Conservation (phyloP, 495 filamentous ascomycete genomes). For the Mytilinidion resinicola region DNA sequence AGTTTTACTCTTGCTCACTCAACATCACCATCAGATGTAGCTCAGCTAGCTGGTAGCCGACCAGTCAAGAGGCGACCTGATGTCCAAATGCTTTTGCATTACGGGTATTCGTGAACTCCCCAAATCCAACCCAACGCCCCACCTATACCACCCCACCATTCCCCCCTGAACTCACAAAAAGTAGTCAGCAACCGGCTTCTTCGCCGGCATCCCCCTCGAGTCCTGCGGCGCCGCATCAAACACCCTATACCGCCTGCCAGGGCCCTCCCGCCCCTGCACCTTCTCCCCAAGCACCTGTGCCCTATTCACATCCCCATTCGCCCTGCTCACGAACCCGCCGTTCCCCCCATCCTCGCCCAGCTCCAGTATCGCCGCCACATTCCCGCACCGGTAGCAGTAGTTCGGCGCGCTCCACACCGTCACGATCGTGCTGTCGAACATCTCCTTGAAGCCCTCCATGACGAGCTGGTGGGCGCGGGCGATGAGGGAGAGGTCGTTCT, state of each 20-base stretch:
- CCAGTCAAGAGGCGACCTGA: too few relatives aligned
- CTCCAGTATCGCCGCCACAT: conserved; percentile 92
- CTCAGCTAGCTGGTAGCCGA: too few relatives aligned
- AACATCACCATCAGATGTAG: too few relatives aligned
- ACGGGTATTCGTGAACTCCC: too few relatives aligned
- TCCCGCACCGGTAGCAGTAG: conserved; percentile 97
- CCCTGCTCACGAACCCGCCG: conserved; percentile 67
- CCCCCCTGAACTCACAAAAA: conserved; percentile 62
- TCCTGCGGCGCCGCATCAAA: conserved; percentile 98
- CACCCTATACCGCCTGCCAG: conserved; percentile 86
- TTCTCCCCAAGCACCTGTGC: conserved; percentile 42
- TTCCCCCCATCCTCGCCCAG: conserved; percentile 76
- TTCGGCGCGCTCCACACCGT: conserved; percentile 98
- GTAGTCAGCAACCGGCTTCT: conserved; percentile 97
- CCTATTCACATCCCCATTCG: conserved; percentile 60
- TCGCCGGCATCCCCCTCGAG: conserved; percentile 94
- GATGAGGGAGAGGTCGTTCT: conserved; percentile 84
- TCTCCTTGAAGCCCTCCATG: conserved; percentile 99
- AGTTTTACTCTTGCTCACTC: too few relatives aligned
- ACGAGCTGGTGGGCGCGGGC: conserved; percentile 95
- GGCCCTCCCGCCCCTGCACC: conserved; percentile 50
- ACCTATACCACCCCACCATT: too few relatives aligned
- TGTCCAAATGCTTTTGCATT: too few relatives aligned
- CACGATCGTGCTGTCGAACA: conserved; percentile 92
- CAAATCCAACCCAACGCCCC: too few relatives aligned